phyloP scores from a whole-genome alignment of 495 filamentous ascomycete species.

The Clohesyomyces aquaticus region DNA sequence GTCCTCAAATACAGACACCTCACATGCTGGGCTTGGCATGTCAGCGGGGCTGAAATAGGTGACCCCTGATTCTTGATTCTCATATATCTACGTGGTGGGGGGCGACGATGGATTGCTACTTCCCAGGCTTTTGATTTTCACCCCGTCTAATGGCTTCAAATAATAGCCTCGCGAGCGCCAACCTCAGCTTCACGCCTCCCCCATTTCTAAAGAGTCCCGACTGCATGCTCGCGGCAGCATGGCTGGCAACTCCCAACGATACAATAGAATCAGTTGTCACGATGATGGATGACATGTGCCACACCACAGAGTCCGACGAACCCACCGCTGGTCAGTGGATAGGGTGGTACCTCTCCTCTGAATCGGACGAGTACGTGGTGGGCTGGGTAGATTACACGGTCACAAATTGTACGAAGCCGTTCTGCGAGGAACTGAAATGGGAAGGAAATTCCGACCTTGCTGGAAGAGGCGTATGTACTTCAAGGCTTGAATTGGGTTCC shows the following conservation, averaged over 20 bases:
- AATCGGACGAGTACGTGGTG: neutral
- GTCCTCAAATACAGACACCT: too few species aligned
- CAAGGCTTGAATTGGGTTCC: neutral
- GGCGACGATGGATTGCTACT: too few species aligned
- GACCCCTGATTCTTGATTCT: too few species aligned
- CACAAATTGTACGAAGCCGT: neutral
- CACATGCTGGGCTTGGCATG: too few species aligned
- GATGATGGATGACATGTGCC: neutral
- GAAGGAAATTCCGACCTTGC: neutral
- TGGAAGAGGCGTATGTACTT: neutral
- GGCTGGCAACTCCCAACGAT: neutral
- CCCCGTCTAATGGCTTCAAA: too few species aligned
- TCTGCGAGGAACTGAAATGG: neutral
- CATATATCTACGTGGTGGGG: too few species aligned
- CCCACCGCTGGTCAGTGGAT: neutral
- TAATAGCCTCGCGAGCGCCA: too few species aligned
- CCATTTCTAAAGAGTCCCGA: neutral
- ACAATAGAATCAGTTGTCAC: neutral
- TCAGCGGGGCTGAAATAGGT: too few species aligned
- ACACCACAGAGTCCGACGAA: neutral
- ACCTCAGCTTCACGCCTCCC: too few species aligned
- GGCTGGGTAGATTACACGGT: neutral
- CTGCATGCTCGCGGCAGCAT: neutral
- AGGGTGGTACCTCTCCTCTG: neutral
- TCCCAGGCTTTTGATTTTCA: too few species aligned